Base-by-base conservation (phyloP, 2,329 filamentous ascomycete genomes). In the Didymella keratinophila region DNA sequence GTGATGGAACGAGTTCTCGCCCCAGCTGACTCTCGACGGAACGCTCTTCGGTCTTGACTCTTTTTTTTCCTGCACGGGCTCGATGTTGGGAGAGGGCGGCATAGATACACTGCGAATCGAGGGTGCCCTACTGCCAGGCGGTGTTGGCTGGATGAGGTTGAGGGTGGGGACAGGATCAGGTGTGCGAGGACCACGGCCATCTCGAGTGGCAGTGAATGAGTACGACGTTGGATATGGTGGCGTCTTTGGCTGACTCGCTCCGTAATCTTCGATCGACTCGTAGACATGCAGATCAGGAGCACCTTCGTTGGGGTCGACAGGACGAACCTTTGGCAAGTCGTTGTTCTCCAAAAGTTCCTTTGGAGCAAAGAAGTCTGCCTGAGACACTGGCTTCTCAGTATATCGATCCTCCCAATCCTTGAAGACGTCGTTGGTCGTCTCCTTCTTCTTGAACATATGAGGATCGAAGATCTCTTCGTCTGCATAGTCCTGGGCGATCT, bases 81-180 rank as follows among this genome's bases (percentile, higher is more conserved):
- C 68, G 14, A 72, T 71, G 3, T 61, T 65, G 2, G 77, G 77
- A 2, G 76, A 78, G 18, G 73, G 66, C 21, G 71, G 74, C 16
- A 70, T 41, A 25, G 76, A 78, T 8, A 68, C 68, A 34, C 73
- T 75, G 30, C 73, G 74, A 18, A 74, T 71, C 27, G 73, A 74
- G 10, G 76, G 76, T 23, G 76, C 78, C 56, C 74, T 65, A 58
- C 83, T 85, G 20, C 78, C 80, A 20, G 86, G 86, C 18, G 85
- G 86, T 7, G 85, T 87, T 2, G 86, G 83, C 45, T 83, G 80
- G 52, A 86, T 85, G 23, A 87, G 74, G 42, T 83, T 84, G 16
- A 88, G 76, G n/a, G 68, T 73, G 11, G 85, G 85, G 20, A 87
- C 81, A 18, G 76, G 72, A 75, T 78, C 83, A 36, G 58, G 48